A percentile compares a stretch with the other conserved stretches of the same genome.
These are phyloP conservation scores for Ceratocystis cacaofunesta DNA, from an alignment of 2,329 filamentous ascomycete genomes.

Conservation along the genomic window DNA sequence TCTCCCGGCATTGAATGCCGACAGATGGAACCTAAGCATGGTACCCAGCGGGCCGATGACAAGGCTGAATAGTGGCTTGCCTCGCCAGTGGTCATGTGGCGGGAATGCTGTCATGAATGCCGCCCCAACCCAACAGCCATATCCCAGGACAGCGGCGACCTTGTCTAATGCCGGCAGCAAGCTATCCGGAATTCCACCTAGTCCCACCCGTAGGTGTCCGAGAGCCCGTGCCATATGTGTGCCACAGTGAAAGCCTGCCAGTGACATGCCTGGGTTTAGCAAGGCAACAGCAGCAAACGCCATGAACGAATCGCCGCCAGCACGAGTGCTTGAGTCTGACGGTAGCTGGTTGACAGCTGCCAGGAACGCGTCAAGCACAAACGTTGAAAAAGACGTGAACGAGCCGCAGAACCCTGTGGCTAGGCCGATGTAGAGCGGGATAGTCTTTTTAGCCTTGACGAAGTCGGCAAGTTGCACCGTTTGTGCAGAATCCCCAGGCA, in stretches of 20 bases:
- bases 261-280: conserved; percentile 52
- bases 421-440: conserved; percentile 76
- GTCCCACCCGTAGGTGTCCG: conserved; percentile 22
- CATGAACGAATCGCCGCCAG: conserved; percentile 69
- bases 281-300: conserved; percentile 64
- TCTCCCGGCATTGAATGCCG: conserved; percentile 53
- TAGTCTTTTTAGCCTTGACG: conserved; percentile 59
- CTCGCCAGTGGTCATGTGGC: conserved; percentile 55
- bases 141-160: conserved; percentile 47
- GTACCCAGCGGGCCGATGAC: conserved; percentile 75
- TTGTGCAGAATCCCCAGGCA: not conserved
- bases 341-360: conserved; percentile 60
- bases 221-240: conserved; percentile 61
- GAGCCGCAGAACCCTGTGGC: conserved; percentile 80
- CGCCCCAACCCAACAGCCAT: conserved; percentile 64
- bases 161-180: conserved; percentile 43
- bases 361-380: conserved; percentile 67
- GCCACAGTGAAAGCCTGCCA: conserved; percentile 55
- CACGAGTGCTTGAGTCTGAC: conserved; percentile 33
- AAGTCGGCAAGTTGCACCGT: conserved; percentile 23
- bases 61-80: conserved; percentile 57
- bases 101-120: conserved; percentile 58
- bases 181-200: conserved; percentile 8
- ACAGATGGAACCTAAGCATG: conserved; percentile 57
- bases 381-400: conserved; percentile 79